These are phyloP conservation scores for Nakazawaea ishiwadae DNA, from an alignment of 805 yeast genomes.

Conservation along the genomic window DNA sequence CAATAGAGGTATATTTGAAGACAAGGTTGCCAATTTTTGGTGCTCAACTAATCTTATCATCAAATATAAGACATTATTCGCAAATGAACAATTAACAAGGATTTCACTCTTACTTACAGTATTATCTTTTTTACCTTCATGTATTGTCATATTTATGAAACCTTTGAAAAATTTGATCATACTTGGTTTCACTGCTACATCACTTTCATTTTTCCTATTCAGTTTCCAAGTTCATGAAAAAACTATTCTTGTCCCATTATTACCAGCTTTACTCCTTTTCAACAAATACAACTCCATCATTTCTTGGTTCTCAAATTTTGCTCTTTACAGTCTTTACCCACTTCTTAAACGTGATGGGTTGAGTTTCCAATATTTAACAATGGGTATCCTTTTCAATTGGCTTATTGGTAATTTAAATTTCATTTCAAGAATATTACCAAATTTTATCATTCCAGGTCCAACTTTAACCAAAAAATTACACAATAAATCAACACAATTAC, in stretches of 20 bases:
- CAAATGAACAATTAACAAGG: conserved; percentile 53
- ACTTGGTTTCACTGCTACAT: conserved; percentile 76
- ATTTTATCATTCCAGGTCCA: conserved; percentile 39
- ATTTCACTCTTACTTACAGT: conserved; percentile 53
- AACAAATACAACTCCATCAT: conserved; percentile 61
- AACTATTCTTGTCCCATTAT: conserved; percentile 78
- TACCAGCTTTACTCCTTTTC: conserved; percentile 73
- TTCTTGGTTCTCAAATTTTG: conserved; percentile 83
- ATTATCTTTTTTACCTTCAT: conserved; percentile 50
- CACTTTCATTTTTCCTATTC: conserved; percentile 85
- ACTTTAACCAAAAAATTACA: conserved; percentile 12
- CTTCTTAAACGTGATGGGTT: conserved; percentile 73
- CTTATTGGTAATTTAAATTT: conserved; percentile 61
- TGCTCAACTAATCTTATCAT: conserved; percentile 80
- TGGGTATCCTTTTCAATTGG: conserved; percentile 71
- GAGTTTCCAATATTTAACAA: conserved; percentile 62
- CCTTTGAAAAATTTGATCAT: conserved; percentile 49
- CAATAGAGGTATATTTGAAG: conserved; percentile 90
- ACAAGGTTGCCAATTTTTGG: conserved; percentile 97
- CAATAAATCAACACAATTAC: conserved; percentile 14
- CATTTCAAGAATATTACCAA: conserved; percentile 41
- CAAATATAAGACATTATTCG: conserved; percentile 59
- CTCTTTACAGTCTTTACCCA: conserved; percentile 86
- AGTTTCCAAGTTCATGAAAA: conserved; percentile 97
- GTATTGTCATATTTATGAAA: conserved; percentile 41